These are phyloP conservation scores for Myxozyma neotropica DNA, from an alignment of 805 yeast genomes.

Conservation along the genomic window DNA sequence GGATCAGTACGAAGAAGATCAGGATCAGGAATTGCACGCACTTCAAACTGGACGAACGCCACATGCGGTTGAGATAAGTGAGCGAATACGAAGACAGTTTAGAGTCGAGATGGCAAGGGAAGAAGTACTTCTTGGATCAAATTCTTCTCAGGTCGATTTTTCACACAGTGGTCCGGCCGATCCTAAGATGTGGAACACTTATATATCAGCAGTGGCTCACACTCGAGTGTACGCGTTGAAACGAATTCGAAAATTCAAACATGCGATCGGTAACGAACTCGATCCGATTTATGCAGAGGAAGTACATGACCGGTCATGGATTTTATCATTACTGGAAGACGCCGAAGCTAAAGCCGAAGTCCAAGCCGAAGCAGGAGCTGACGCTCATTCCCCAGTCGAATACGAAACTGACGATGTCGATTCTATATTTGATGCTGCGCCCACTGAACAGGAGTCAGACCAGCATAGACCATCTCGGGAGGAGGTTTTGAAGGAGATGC, in stretches of 20 bases:
- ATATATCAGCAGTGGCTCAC: conserved; percentile 1
- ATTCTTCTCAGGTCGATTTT: background rate
- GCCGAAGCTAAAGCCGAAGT: background rate
- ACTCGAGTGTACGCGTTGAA: background rate
- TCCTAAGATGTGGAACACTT: conserved; percentile 14
- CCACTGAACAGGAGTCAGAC: background rate
- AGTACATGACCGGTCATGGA: conserved; percentile 6
- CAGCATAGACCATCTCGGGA: background rate
- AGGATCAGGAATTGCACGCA: background rate
- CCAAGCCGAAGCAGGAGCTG: background rate
- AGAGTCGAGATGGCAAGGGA: background rate
- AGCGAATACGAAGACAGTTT: background rate
- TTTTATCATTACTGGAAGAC: background rate
- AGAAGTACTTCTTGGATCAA: background rate
- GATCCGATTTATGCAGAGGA: background rate
- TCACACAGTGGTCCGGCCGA: conserved; percentile 4
- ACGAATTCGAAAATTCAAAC: background rate
- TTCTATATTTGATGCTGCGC: conserved; percentile 20
- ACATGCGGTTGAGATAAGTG: background rate
- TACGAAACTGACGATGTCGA: background rate
- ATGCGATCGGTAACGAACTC: background rate
- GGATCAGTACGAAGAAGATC: background rate
- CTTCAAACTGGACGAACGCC: background rate
- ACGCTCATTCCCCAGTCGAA: background rate
- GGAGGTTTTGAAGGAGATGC: conserved; percentile 5